Evolutionary conservation across 2,329 filamentous ascomycete species (phyloP), one percentile per base, ranked within the genome.

Genomic region (Penicillium olsonii): DNA sequence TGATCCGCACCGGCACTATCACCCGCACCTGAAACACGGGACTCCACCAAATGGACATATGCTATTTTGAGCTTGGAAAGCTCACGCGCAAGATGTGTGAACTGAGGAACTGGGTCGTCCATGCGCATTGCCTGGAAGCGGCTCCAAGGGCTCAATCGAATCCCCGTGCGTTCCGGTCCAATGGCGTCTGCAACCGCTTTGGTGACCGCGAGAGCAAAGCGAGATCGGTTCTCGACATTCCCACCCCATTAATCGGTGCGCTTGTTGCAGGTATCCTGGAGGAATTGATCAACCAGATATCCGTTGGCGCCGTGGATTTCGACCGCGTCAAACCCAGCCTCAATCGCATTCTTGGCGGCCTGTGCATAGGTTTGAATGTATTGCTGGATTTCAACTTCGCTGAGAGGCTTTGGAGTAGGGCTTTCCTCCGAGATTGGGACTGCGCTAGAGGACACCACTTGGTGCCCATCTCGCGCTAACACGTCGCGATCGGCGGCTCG

Each of bases 11-110:
- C n/a, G n/a, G n/a, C n/a, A n/a, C n/a, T n/a, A n/a, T n/a, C n/a
- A n/a, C n/a, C n/a, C n/a, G n/a, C 34, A 9, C 35, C 35, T 8
- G 34, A 29, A 8, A 83, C 68, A 0, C 82, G 76, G 0, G 81
- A 76, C 58, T 87, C 82, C 5, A 87, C 69, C 0, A 86, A 52
- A 61, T 86, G 83, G 1, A 87, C 61, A 60, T 84, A 87, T 0
- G 82, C 78, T 14, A 87, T 68, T 1, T 77, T 73, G 2, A 84
- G 63, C 19, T 72, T 67, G 48, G 75, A 78, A 41, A 78, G 82
- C 0, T 80, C 80, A 20, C 73, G 77, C 22, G 74, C 73, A 2
- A 85, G 69, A 0, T 81, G 80, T 64, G 69, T 78, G 7, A 41
- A 41, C 19, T 41, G 38, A 8, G 17, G 20, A n/a, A 27, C 22